Base-by-base conservation (phyloP, 495 filamentous ascomycete species). In the Platismatia glauca region DNA sequence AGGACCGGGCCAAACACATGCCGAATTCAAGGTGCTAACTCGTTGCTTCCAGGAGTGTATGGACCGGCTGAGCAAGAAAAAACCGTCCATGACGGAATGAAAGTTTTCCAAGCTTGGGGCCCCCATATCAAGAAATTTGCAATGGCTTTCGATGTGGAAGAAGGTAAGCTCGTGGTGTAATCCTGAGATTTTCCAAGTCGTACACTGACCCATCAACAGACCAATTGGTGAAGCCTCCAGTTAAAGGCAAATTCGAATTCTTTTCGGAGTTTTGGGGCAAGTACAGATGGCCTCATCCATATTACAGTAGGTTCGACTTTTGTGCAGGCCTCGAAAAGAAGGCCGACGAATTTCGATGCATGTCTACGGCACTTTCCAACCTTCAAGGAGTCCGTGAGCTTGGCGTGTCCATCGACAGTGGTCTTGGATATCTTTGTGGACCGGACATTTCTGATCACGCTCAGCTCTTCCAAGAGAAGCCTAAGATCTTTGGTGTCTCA, bases 141-240 rank as follows among this genome's bases (percentile, higher is more conserved):
- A 2, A 75, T 86, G 68, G 77, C 77, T 20, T 80, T 84, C 59
- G 83, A 85, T 52, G 73, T 84, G 4, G 74, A 78, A 41, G 75
- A 80, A 60, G 60, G 61, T 63, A 62, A 65, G 55, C 48, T 58
- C 20, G 4, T 53, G 31, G 15, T 15, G 16, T 38, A 20, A 29
- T 22, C 29, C 24, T 7, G 2, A 16, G 7, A 24, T 29, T 2
- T 34, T 24, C 24, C 34, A 20, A 27, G 1, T 13, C 15, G n/a
- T 31, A 13, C n/a, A 9, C 29, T 61, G 18, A 31, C 29, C 48
- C 18, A 34, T 39, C 29, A 8, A 24, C 29, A 65, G 61, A 58
- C 29, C 35, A 62, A 41, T 58, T 60, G 12, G 33, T 46, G 22
- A 55, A 50, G 22, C 59, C 58, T 59, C 67, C 69, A 3, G 43